phyloP scores from a whole-genome alignment of 768 basidiomycete species.

The Boletus subcaerulescens region DNA sequence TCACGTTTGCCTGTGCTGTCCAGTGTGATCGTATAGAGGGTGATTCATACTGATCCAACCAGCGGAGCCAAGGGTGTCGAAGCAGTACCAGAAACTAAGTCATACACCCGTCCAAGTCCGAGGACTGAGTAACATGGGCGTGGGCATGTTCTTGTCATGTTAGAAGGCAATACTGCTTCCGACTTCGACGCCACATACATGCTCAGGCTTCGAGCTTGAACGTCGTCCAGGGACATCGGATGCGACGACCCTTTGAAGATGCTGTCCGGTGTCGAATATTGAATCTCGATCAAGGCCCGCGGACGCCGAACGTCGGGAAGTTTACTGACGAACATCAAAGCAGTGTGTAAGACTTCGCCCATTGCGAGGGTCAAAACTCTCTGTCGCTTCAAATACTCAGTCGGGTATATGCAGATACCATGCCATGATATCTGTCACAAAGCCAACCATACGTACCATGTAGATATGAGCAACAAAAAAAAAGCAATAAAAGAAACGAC shows the following conservation, averaged over 20 bases:
- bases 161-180: not conserved
- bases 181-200: not conserved
- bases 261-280: not conserved
- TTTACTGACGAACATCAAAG: no score
- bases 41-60: not conserved
- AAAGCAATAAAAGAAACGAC: not conserved
- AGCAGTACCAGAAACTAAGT: not conserved
- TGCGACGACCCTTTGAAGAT: not conserved
- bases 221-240: not conserved
- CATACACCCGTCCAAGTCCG: not conserved
- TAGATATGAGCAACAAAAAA: not conserved
- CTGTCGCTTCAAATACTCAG: constrained; percentile 5
- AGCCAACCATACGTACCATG: not conserved
- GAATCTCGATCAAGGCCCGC: not conserved
- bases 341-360: constrained; percentile 28
- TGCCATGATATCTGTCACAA: no score
- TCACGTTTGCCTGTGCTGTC: not conserved
- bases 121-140: not conserved
- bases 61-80: not conserved
- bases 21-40: no score
- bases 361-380: constrained; percentile 57
- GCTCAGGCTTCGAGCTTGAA: not conserved
- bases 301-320: not conserved
- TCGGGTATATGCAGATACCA: no score
- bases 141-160: not conserved